phyloP scores from a whole-genome alignment of 495 filamentous ascomycete species.

The Talaromyces proteolyticus region DNA sequence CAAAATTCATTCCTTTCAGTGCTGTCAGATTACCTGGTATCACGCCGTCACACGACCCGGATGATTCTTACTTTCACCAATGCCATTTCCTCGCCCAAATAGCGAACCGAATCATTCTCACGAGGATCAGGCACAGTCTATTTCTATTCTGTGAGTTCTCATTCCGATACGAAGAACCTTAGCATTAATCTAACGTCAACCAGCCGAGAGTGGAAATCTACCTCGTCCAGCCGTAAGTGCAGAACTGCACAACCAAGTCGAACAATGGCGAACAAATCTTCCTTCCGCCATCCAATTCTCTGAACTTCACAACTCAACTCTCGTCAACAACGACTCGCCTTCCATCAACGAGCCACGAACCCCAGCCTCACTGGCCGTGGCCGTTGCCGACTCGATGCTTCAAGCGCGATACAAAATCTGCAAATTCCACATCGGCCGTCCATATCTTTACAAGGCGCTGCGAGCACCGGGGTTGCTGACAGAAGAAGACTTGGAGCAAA shows the following conservation, averaged over 20 bases:
- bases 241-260: slow-evolving; percentile 41
- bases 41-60: slow-evolving; percentile 26
- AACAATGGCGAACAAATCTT: slow-evolving; percentile 42
- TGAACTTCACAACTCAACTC: slow-evolving; percentile 16
- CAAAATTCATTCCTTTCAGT: slow-evolving; percentile 39
- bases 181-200: not conserved
- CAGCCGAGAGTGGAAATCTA: slow-evolving; percentile 39
- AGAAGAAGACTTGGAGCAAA: slow-evolving; percentile 40
- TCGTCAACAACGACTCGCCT: slow-evolving; percentile 18
- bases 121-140: slow-evolving; percentile 40
- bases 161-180: not conserved
- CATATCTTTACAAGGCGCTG: slow-evolving; percentile 43
- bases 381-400: slow-evolving; percentile 42
- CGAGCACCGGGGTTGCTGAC: slow-evolving; percentile 30
- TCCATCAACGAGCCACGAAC: slow-evolving; percentile 14
- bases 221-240: slow-evolving; percentile 38
- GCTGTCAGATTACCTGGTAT: slow-evolving; percentile 6
- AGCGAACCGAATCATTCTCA: slow-evolving; percentile 43
- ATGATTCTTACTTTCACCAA: slow-evolving; percentile 41
- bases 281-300: slow-evolving; percentile 35
- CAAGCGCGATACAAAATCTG: slow-evolving; percentile 38
- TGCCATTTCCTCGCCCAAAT: slow-evolving; percentile 46
- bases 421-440: slow-evolving; percentile 43
- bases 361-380: slow-evolving; percentile 30
- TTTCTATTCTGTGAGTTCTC: slow-evolving; percentile 38